Evolutionary conservation across 495 filamentous ascomycete genomes (phyloP).

Genomic region (Neurospora terricola): DNA sequence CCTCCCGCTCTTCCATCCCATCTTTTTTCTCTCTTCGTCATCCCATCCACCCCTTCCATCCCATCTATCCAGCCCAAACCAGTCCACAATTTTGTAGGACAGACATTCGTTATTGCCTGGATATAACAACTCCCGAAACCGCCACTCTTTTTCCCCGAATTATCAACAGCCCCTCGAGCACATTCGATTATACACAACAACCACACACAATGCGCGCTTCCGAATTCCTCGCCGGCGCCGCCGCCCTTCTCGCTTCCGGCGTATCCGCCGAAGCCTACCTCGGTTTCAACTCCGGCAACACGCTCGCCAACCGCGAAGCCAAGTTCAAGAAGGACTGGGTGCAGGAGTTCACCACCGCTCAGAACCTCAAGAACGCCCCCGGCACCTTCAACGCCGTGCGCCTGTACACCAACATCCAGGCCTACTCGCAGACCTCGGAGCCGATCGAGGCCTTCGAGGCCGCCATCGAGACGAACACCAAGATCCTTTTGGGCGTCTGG

Average conservation of each 20-base stretch:
- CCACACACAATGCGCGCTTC: constrained; percentile 19
- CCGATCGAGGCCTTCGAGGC: constrained; percentile 43
- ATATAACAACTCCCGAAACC: not conserved
- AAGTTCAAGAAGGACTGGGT: constrained; percentile 39
- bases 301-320: constrained; percentile 33
- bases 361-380: constrained; percentile 30
- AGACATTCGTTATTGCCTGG: not conserved
- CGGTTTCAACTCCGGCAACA: constrained; percentile 42
- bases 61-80: not conserved
- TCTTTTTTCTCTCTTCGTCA: not conserved
- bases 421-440: constrained; percentile 33
- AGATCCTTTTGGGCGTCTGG: constrained; percentile 45
- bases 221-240: constrained; percentile 15
- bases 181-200: not conserved
- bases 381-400: constrained; percentile 39
- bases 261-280: constrained; percentile 26
- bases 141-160: not conserved
- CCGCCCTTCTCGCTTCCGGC: constrained; percentile 22
- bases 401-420: constrained; percentile 45
- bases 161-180: not conserved
- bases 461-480: constrained; percentile 38
- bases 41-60: not conserved
- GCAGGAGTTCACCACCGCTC: constrained; percentile 36
- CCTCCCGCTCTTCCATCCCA: not conserved
- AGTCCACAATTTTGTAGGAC: not conserved